Base-by-base conservation (phyloP, 306 rosid genomes). In the Gastrolobium bilobum region DNA sequence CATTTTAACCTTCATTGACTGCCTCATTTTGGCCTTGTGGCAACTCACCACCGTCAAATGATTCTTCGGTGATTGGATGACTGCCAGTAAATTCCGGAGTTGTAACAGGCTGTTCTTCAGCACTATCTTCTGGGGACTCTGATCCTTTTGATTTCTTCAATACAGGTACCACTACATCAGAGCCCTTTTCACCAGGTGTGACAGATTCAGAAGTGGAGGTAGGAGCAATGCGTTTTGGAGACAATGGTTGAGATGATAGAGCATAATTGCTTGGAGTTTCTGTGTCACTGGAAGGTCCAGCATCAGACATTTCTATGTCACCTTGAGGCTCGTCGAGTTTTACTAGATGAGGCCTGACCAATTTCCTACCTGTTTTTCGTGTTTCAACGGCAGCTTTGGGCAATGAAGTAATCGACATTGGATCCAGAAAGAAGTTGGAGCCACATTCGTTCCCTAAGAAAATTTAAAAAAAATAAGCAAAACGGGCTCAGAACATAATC, bases 211-310 rank as follows among this genome's bases (percentile, higher is more conserved):
- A 75, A 83, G 88, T 59, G 29, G 97, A 79, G 13, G 88, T 74
- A n/a, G 95, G 85, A 75, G 98, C 90, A 39, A 60, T 79, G 39
- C 99, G 98, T 68, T 95, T 95, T 6, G 94, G 97, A 71, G 66
- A 78, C 80, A 75, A 72, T 33, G 87, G 84, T 63, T 87, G 97
- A 50, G 90, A 74, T 15, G 60, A 44, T 47, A 63, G 60, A 51
- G 82, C 56, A 54, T 39, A 39, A 80, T 77, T 72, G 66, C 83
- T 72, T 65, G 79, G 93, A 69, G 76, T 61, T 82, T 94, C 97
- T 47, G 80, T 7, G 48, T 87, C 96, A 58, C 73, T 78, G 20
- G 95, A 82, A 52, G 81, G 79, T 43, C 79, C 88, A 6, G 75
- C 81, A 71, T 89, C 91, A 20, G 98, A 87, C 94, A 93, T 95